These are phyloP conservation scores for Lepidium aucheri DNA, from an alignment of 345 rosid species.

Conservation along the genomic window DNA sequence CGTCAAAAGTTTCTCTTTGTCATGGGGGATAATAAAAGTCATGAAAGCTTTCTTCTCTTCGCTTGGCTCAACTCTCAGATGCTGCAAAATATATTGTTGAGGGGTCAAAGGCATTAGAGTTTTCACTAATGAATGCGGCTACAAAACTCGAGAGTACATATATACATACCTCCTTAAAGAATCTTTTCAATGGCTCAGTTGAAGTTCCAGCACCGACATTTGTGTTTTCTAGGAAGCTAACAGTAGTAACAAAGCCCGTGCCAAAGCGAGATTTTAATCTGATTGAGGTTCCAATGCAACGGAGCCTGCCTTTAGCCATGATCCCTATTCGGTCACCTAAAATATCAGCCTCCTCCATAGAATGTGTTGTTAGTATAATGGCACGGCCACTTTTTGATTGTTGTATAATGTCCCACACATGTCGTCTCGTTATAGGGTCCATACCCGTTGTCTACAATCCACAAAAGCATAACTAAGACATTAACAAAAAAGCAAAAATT, in stretches of 20 bases:
- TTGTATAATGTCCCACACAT: conserved; percentile 91
- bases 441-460: conserved; percentile 71
- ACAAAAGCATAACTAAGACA: neutral
- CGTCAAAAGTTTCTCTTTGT: conserved; percentile 53
- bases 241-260: conserved; percentile 68
- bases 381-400: conserved; percentile 77
- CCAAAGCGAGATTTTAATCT: conserved; percentile 89
- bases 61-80: conserved; percentile 49
- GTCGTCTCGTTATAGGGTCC: conserved; percentile 95
- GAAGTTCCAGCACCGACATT: conserved; percentile 15
- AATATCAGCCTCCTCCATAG: conserved; percentile 96
- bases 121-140: neutral
- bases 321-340: conserved; percentile 86
- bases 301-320: conserved; percentile 91
- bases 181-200: conserved; percentile 46
- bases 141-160: neutral
- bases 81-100: conserved; percentile 33
- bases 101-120: neutral
- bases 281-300: conserved; percentile 82
- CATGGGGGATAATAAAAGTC: conserved; percentile 81
- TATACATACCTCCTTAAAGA: conserved; percentile 55
- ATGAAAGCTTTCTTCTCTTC: conserved; percentile 70
- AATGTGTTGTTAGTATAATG: conserved; percentile 83
- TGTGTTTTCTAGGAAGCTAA: conserved; percentile 53
- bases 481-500: neutral